Evolutionary conservation across 2,329 filamentous ascomycete genomes (phyloP).

Genomic region (Delphinella strobiligena): DNA sequence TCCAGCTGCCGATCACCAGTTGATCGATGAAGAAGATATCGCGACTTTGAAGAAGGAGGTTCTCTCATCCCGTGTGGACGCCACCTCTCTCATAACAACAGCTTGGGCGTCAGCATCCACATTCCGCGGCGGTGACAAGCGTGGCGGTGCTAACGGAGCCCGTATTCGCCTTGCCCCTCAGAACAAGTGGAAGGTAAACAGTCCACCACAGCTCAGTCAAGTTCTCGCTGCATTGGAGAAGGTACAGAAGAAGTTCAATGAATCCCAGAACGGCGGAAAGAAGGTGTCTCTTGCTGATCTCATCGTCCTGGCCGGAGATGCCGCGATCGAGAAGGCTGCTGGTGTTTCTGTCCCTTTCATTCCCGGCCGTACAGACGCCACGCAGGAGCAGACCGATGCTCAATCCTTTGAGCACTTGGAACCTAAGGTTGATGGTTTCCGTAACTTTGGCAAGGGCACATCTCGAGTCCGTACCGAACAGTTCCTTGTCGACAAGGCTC

Average conservation of each 20-base stretch:
- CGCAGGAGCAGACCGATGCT: slow-evolving; percentile 59
- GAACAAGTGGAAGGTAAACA: slow-evolving; percentile 63
- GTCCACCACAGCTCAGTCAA: slow-evolving; percentile 52
- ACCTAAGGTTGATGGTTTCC: slow-evolving; percentile 64
- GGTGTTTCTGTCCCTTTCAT: slow-evolving; percentile 56
- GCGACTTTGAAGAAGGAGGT: slow-evolving; percentile 57
- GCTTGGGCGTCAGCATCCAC: slow-evolving; percentile 61
- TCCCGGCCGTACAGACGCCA: slow-evolving; percentile 59
- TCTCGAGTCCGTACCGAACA: slow-evolving; percentile 53
- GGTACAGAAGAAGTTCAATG: slow-evolving; percentile 57
- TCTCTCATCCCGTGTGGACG: slow-evolving; percentile 47
- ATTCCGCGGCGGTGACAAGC: slow-evolving; percentile 68
- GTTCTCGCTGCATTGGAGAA: slow-evolving; percentile 50
- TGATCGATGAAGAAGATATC: slow-evolving; percentile 52
- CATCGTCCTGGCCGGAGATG: slow-evolving; percentile 61
- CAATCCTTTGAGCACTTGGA: slow-evolving; percentile 54
- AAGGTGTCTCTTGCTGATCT: slow-evolving; percentile 68
- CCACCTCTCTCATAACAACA: slow-evolving; percentile 49
- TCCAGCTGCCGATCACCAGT: slow-evolving; percentile 44
- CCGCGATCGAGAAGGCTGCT: slow-evolving; percentile 62
- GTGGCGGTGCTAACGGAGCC: slow-evolving; percentile 68
- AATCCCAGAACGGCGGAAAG: slow-evolving; percentile 42
- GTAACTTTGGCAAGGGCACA: slow-evolving; percentile 59
- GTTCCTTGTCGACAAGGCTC: slow-evolving; percentile 58
- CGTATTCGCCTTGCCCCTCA: slow-evolving; percentile 64